Evolutionary conservation across 2,329 filamentous ascomycete species (phyloP), one percentile per base, ranked within the genome.

Genomic region (Alternaria ethzedia): DNA sequence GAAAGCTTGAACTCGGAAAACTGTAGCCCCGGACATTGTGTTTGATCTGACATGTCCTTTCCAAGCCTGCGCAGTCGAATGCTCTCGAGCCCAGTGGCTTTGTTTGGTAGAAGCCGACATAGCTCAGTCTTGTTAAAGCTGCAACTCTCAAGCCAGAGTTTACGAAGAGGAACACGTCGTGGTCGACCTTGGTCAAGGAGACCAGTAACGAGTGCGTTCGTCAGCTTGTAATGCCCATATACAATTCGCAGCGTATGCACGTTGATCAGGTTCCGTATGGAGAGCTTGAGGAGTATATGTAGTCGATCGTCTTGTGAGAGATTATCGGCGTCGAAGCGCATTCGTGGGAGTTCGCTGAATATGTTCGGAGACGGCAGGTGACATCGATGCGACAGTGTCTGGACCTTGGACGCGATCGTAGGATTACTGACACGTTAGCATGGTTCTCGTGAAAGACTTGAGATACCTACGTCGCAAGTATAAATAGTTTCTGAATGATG

Each of bases 111-210:
- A 4, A 70, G 66, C 28, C 72, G 66, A 15, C 43, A 58, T 13
- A 69, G 58, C 4, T 67, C 57, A 12, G 67, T 55, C 2, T 75
- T 73, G 6, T 75, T 73, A 10, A 75, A 71, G 15, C 77, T 78
- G 60, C 80, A 82, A 56, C 79, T 83, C 57, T 85, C 83, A 5
- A 85, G 71, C 83, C 83, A 85, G 6, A 85, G 75, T 55, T 74
- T 80, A 11, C 79, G 75, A 13, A 84, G 61, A 3, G 76, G 76
- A 8, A 72, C 65, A 17, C 65, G 65, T 3, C 73, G 72, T 11
- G 71, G 64, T 17, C 79, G 67, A 3, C 58, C 21, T 13, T 70
- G 69, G 46, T 81, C 75, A 26, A 84, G 76, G 63, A 84, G 79
- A 26, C 79, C 79, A 3, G 78, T 66, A 9, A 85, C 45, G 11